Evolutionary conservation across 257 asterid genomes (phyloP).

Genomic region (Jacaranda copaia): DNA sequence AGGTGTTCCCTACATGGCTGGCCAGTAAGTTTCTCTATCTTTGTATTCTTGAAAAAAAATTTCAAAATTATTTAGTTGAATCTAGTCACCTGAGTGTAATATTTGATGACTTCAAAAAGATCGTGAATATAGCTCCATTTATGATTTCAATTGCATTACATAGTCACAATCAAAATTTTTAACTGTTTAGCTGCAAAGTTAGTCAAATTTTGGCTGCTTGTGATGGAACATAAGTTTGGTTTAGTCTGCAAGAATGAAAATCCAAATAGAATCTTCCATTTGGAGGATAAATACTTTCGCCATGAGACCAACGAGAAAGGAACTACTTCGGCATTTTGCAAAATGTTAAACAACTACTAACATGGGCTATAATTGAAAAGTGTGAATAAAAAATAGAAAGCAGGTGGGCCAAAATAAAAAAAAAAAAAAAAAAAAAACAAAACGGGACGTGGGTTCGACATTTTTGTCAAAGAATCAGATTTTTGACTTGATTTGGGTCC

Average conservation of each 20-base stretch:
- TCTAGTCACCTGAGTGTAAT: not conserved
- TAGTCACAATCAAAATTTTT: constrained; percentile 5
- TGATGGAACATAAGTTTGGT: not conserved
- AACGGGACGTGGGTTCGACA: not conserved
- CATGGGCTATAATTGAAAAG: not conserved
- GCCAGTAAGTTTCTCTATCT: constrained; percentile 56
- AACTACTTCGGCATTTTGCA: no score
- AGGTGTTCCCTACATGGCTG: constrained; percentile 71
- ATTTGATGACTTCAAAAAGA: not conserved
- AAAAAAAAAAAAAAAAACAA: not conserved
- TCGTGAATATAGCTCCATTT: not conserved
- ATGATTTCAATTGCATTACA: no score
- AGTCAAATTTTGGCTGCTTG: not conserved
- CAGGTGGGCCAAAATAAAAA: not conserved
- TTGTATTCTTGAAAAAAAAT: not conserved
- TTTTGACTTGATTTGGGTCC: no score
- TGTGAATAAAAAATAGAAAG: not conserved
- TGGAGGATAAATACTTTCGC: no score
- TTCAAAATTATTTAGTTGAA: not conserved
- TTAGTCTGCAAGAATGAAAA: not conserved
- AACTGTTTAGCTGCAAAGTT: no score
- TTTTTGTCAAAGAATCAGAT: not conserved
- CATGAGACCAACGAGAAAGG: no score
- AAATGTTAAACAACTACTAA: no score
- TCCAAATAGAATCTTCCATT: not conserved